Evolutionary conservation across 2,329 filamentous ascomycete genomes (phyloP).

Genomic region (Elsinoe fawcettii): DNA sequence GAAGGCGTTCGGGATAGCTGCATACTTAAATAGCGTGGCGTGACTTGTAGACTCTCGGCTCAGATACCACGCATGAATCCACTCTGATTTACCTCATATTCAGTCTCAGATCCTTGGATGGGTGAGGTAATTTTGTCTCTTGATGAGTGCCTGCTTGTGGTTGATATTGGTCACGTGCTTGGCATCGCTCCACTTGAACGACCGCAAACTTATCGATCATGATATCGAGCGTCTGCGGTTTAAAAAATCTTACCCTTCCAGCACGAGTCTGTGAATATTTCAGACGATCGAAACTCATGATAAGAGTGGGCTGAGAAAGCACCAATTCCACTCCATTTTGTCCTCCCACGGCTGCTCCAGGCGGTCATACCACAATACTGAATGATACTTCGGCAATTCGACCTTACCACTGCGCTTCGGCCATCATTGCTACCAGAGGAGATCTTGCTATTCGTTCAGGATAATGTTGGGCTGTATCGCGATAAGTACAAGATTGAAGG

Average conservation of each 20-base stretch:
- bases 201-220: neutral
- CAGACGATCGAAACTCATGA: no score
- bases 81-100: neutral
- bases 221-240: neutral
- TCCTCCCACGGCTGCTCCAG: neutral
- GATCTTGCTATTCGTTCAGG: conserved; percentile 90
- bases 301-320: no score
- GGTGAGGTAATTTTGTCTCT: no score
- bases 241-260: no score
- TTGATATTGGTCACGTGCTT: neutral
- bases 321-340: no score
- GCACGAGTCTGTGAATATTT: no score
- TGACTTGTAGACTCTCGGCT: conserved; percentile 8
- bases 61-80: conserved; percentile 10
- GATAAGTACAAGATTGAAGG: conserved; percentile 93
- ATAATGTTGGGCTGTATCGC: conserved; percentile 95
- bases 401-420: conserved; percentile 92
- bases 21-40: conserved; percentile 1
- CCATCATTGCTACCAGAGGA: conserved; percentile 89
- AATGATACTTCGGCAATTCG: conserved; percentile 95
- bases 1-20: neutral
- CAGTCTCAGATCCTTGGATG: no score
- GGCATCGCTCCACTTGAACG: neutral
- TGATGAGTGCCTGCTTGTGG: neutral
- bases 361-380: conserved; percentile 40